Evolutionary conservation across 768 basidiomycete genomes (phyloP).

Genomic region (Strobilomyces dryophilus): DNA sequence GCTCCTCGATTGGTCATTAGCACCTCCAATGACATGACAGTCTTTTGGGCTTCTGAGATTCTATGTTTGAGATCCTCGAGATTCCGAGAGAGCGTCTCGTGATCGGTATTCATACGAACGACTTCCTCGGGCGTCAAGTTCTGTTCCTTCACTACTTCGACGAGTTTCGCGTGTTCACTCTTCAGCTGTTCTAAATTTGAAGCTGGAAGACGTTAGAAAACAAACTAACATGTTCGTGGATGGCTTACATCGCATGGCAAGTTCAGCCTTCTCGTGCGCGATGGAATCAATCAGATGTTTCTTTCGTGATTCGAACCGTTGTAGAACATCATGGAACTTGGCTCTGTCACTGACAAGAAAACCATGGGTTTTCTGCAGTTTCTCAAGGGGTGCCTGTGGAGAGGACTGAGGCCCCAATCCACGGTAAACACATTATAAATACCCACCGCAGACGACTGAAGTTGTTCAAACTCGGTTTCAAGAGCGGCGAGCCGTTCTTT

Average conservation of each 20-base stretch:
- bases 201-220: constrained; percentile 35
- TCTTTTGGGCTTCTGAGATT: constrained; percentile 67
- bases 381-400: constrained; percentile 58
- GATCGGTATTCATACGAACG: constrained; percentile 84
- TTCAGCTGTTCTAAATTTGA: constrained; percentile 59
- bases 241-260: constrained; percentile 49
- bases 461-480: constrained; percentile 50
- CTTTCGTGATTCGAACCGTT: constrained; percentile 65
- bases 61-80: constrained; percentile 76
- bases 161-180: constrained; percentile 58
- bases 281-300: constrained; percentile 66
- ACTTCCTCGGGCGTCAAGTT: constrained; percentile 93
- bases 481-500: constrained; percentile 43
- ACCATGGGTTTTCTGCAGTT: constrained; percentile 58
- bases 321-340: constrained; percentile 73
- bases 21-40: constrained; percentile 79
- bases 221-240: background rate
- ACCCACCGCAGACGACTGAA: constrained; percentile 60
- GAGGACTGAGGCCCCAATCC: background rate
- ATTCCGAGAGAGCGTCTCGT: constrained; percentile 69
- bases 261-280: constrained; percentile 61
- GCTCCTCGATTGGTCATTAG: constrained; percentile 74
- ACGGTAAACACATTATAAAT: background rate
- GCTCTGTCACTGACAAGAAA: constrained; percentile 68
- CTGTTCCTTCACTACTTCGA: constrained; percentile 72